Percentiles rank a stretch among this genome's conserved stretches.
Evolutionary conservation across 305 asterid genomes (phyloP).

Genomic region (Fraxinus latifolia): DNA sequence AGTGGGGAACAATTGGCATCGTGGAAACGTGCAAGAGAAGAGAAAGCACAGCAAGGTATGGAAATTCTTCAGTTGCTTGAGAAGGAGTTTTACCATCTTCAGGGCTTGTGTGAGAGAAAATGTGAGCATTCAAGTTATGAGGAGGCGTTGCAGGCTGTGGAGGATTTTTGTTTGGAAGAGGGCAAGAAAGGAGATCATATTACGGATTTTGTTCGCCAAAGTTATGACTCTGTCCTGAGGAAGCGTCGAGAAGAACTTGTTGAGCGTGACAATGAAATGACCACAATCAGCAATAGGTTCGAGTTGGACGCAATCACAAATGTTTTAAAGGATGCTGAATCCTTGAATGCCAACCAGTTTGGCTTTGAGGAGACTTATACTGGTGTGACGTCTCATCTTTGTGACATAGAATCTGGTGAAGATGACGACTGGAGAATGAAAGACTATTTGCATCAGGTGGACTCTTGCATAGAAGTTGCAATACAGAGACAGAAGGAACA

Average conservation of each 20-base stretch:
- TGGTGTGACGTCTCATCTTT: conserved; percentile 62
- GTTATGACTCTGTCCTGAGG: conserved; percentile 73
- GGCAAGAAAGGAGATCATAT: conserved; percentile 70
- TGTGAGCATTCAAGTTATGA: conserved; percentile 73
- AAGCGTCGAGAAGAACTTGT: conserved; percentile 71
- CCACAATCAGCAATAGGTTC: conserved; percentile 48
- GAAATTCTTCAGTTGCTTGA: conserved; percentile 75
- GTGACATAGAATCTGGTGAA: conserved; percentile 82
- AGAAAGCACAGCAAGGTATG: conserved; percentile 60
- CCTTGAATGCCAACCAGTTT: conserved; percentile 61
- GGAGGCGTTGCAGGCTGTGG: conserved; percentile 83
- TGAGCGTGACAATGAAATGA: conserved; percentile 50
- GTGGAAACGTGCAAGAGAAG: conserved; percentile 65
- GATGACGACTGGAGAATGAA: conserved; percentile 74
- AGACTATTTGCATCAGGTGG: conserved; percentile 70
- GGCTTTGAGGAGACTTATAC: conserved; percentile 70
- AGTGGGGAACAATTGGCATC: conserved; percentile 66
- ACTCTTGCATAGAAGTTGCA: conserved; percentile 84
- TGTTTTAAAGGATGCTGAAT: conserved; percentile 79
- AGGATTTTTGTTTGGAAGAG: conserved; percentile 79
- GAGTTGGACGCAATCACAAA: conserved; percentile 84
- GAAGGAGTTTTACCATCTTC: conserved; percentile 77
- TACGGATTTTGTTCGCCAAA: conserved; percentile 43
- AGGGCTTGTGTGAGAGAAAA: conserved; percentile 83
- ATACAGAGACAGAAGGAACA: conserved; percentile 87